A percentile compares a stretch with the other conserved stretches of the same genome.
These are phyloP conservation scores for Prinsepia uniflora DNA, from an alignment of 306 rosid species.

Conservation along the genomic window DNA sequence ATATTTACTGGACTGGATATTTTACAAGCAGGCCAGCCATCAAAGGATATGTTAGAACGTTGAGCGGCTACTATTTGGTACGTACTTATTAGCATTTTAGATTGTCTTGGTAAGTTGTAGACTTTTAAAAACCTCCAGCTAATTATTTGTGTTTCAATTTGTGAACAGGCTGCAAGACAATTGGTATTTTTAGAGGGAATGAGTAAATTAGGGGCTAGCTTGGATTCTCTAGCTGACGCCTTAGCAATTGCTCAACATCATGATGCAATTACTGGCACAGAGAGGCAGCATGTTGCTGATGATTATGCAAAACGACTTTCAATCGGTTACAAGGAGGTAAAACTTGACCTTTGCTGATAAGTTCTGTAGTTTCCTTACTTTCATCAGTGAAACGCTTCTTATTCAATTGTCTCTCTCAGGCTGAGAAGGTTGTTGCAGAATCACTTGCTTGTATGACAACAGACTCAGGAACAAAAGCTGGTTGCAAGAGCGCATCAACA, in stretches of 20 bases:
- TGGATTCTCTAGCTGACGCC: slow-evolving; percentile 75
- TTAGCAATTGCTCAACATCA: slow-evolving; percentile 89
- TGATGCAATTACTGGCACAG: slow-evolving; percentile 83
- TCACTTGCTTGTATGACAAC: slow-evolving; percentile 55
- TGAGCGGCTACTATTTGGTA: slow-evolving; percentile 79
- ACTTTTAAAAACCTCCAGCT: background rate
- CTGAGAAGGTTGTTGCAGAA: slow-evolving; percentile 60
- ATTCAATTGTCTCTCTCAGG: slow-evolving; percentile 40
- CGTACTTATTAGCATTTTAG: slow-evolving; percentile 10
- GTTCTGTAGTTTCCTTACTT: background rate
- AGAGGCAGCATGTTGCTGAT: slow-evolving; percentile 72
- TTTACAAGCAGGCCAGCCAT: slow-evolving; percentile 82
- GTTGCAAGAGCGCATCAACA: slow-evolving; percentile 26
- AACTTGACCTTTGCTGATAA: slow-evolving; percentile 8
- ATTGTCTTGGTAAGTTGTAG: background rate
- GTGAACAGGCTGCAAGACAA: slow-evolving; percentile 77
- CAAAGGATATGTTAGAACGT: slow-evolving; percentile 71
- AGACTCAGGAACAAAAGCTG: slow-evolving; percentile 31
- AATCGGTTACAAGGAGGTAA: slow-evolving; percentile 72
- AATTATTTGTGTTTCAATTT: background rate
- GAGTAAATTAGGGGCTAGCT: slow-evolving; percentile 53
- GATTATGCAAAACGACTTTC: slow-evolving; percentile 83
- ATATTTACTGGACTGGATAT: slow-evolving; percentile 93
- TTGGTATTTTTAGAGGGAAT: slow-evolving; percentile 70
- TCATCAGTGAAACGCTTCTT: background rate